Evolutionary conservation across 805 yeast genomes (phyloP).

Genomic region (Yamadazyma sp.): DNA sequence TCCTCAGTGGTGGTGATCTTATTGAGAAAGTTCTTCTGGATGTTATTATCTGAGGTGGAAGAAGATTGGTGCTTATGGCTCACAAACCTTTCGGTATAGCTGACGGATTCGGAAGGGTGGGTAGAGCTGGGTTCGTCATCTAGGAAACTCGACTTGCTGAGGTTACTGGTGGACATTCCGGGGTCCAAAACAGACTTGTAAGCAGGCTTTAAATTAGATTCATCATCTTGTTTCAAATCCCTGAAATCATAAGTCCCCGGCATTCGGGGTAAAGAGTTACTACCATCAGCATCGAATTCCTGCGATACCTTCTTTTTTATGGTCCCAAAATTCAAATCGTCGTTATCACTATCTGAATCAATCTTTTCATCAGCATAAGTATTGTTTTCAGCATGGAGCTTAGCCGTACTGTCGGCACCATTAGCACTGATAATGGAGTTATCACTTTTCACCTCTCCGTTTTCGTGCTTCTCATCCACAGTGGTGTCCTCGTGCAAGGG

Average conservation of each 20-base stretch:
- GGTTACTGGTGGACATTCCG: conserved; percentile 21
- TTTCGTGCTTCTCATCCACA: too few relatives aligned
- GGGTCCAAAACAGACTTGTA: conserved; percentile 47
- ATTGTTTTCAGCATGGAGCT: too few relatives aligned
- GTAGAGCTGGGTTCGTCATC: too few relatives aligned
- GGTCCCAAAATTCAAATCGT: conserved; percentile 4
- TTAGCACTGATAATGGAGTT: not conserved
- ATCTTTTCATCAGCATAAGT: not conserved
- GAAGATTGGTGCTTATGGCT: conserved; percentile 8
- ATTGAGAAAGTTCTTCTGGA: conserved; percentile 24
- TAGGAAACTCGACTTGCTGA: too few relatives aligned
- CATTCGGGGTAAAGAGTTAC: conserved; percentile 21
- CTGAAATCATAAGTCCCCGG: conserved; percentile 25
- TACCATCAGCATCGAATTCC: not conserved
- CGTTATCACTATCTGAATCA: conserved; percentile 4
- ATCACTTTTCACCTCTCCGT: too few relatives aligned
- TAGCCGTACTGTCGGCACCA: too few relatives aligned
- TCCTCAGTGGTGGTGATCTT: conserved; percentile 34
- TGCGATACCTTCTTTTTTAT: not conserved
- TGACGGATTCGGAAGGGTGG: too few relatives aligned
- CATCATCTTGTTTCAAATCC: conserved; percentile 12
- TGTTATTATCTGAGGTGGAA: conserved; percentile 15
- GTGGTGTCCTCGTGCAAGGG: too few relatives aligned
- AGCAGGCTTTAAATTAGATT: not conserved
- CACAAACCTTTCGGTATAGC: too few relatives aligned